Evolutionary conservation across 2,329 filamentous ascomycete genomes (phyloP).

Genomic region (Botryosphaeria agaves): DNA sequence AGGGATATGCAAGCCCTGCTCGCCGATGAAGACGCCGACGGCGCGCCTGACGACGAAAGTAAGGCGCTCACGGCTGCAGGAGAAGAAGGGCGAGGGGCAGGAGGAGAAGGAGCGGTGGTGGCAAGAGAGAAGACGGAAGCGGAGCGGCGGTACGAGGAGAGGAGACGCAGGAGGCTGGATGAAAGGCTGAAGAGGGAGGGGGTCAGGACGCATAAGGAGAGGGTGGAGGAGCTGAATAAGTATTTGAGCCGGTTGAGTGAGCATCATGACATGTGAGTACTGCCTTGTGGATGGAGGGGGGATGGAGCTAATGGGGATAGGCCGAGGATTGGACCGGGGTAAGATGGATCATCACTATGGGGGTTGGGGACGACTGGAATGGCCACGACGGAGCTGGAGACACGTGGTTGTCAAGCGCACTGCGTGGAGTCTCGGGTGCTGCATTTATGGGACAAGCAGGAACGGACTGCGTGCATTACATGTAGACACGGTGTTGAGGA

Average conservation of each 20-base stretch:
- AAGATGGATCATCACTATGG: slow-evolving; percentile 1
- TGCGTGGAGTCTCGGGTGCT: too few species aligned
- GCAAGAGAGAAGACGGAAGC: slow-evolving; percentile 68
- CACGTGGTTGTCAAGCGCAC: too few species aligned
- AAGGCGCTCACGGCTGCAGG: slow-evolving; percentile 11
- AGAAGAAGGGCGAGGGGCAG: slow-evolving; percentile 7
- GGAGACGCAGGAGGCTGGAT: slow-evolving; percentile 62
- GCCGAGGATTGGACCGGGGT: slow-evolving; percentile 2
- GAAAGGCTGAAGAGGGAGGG: slow-evolving; percentile 70
- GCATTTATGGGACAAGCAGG: too few species aligned
- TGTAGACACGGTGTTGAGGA: too few species aligned
- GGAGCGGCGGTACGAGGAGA: slow-evolving; percentile 66
- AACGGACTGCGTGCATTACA: too few species aligned
- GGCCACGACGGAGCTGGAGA: too few species aligned
- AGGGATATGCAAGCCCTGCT: slow-evolving; percentile 13
- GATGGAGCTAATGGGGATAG: slow-evolving; percentile 1
- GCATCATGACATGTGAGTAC: slow-evolving; percentile 78
- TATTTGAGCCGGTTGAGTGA: slow-evolving; percentile 86
- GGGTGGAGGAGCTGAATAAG: slow-evolving; percentile 87
- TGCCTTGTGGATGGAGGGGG: not conserved
- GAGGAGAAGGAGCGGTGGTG: too few species aligned
- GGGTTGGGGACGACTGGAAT: too few species aligned
- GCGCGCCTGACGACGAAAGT: not conserved
- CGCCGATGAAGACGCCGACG: slow-evolving; percentile 12
- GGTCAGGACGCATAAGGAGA: slow-evolving; percentile 91